Percentiles rank a stretch among this genome's conserved stretches.
phyloP scores from a whole-genome alignment of 306 rosid genomes.

The Ormosia semicastrata region DNA sequence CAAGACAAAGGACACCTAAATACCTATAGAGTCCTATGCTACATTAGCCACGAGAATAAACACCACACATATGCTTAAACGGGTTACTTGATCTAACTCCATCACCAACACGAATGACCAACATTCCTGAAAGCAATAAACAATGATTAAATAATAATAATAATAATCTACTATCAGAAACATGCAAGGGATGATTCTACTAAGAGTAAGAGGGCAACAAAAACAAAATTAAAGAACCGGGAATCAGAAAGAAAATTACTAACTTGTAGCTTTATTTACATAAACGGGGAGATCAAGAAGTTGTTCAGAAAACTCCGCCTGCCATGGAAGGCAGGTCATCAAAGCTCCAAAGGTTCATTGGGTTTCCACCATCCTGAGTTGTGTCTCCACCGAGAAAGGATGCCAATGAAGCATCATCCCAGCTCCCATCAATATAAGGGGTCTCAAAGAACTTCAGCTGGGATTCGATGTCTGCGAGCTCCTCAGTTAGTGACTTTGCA shows the following conservation, averaged over 20 bases:
- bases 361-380: slow-evolving; percentile 69
- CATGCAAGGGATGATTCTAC: neutral
- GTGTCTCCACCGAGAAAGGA: slow-evolving; percentile 48
- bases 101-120: slow-evolving; percentile 35
- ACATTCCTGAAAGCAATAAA: slow-evolving; percentile 59
- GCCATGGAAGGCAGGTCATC: slow-evolving; percentile 60
- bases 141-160: neutral
- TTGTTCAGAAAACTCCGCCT: slow-evolving; percentile 60
- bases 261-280: slow-evolving; percentile 94
- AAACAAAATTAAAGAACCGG: neutral
- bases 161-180: neutral
- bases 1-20: slow-evolving; percentile 37
- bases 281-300: slow-evolving; percentile 29
- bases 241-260: slow-evolving; percentile 39
- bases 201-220: neutral
- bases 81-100: slow-evolving; percentile 34
- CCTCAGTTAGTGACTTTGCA: slow-evolving; percentile 66
- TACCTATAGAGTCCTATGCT: slow-evolving; percentile 39
- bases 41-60: slow-evolving; percentile 46
- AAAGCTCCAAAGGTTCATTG: slow-evolving; percentile 76
- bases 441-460: slow-evolving; percentile 65
- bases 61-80: slow-evolving; percentile 44
- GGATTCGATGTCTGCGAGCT: slow-evolving; percentile 70
- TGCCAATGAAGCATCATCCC: slow-evolving; percentile 64
- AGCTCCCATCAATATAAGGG: slow-evolving; percentile 61